These are phyloP conservation scores for Carex scoparia DNA, from an alignment of 176 grass and related monocot genomes.

Conservation along the genomic window DNA sequence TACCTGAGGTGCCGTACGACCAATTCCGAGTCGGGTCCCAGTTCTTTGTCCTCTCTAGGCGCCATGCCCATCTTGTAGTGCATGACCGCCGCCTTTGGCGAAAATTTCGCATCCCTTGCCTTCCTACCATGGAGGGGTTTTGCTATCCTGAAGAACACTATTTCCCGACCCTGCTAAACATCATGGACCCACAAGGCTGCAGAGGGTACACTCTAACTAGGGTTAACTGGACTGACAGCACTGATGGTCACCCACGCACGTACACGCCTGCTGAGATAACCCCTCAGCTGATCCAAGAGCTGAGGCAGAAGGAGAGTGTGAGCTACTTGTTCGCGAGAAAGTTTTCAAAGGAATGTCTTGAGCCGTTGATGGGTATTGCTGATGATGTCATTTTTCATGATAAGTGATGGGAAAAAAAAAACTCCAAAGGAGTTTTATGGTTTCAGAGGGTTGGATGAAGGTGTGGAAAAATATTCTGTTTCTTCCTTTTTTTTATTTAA, in stretches of 20 bases:
- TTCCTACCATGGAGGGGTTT: conserved; percentile 22
- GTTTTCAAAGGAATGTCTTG: conserved; percentile 66
- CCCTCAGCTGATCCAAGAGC: conserved; percentile 29
- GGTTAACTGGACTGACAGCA: conserved; percentile 86
- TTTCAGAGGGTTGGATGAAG: conserved; percentile 6
- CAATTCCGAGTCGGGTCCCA: conserved; percentile 78
- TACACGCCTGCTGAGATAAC: conserved; percentile 49
- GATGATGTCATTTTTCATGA: conserved; percentile 66
- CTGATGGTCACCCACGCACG: conserved; percentile 60
- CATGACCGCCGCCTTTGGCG: conserved; percentile 67
- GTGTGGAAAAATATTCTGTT: conserved; percentile 2
- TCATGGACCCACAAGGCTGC: conserved; percentile 58
- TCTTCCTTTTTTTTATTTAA: background rate
- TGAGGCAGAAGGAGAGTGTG: conserved; percentile 38
- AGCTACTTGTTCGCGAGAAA: conserved; percentile 76
- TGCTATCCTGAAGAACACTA: conserved; percentile 99
- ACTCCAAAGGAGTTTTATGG: background rate
- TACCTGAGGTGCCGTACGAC: conserved; percentile 68
- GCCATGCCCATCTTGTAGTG: conserved; percentile 70
- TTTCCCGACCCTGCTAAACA: conserved; percentile 78
- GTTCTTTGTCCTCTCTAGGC: conserved; percentile 72
- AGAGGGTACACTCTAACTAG: conserved; percentile 65
- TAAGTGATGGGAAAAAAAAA: conserved; percentile 20
- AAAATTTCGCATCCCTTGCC: conserved; percentile 67
- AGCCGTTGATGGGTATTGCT: conserved; percentile 54